Base-by-base conservation (phyloP, 2,329 filamentous ascomycete species). In the Pleurostoma richardsiae region DNA sequence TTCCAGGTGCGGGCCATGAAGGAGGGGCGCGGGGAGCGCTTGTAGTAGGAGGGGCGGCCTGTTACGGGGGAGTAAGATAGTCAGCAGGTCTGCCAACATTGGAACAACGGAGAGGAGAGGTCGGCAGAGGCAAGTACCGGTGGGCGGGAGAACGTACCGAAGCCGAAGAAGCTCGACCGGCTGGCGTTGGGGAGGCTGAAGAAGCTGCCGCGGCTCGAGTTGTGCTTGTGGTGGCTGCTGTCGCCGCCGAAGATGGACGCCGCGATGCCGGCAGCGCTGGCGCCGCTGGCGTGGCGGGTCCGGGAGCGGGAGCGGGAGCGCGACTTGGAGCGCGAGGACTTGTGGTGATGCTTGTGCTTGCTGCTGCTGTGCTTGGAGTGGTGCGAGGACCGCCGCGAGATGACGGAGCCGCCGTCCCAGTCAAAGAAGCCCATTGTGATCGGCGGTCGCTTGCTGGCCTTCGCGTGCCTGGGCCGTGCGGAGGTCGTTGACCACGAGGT, bases 11-110 rank as follows among this genome's bases (percentile, higher is more conserved):
- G 83, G 47, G 82, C 72, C 52, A 96, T 69, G 71, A 95, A 96
- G 59, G 84, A 86, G 50, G 82, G 77, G 55, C 92, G 86, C 3
- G 92, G 88, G 19, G 88, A 87, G 59, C 89, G 87, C 62, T 88
- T 88, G 69, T 90, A 91, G 62, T 87, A 85, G 39, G 79, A 80
- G 29, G 77, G 74, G 48, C 76, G 75, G 58, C 76, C 76, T 66
- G 49, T 19, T 19, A 19, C 19, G 40, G 45, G n/a, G 39, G 38
- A 27, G 33, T 2, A 36, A 36, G n/a, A 36, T 8, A 36, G 33
- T 36, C 19, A 19, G 19, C 19, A 19, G 19, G 19, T 19, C 19
- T 19, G 19, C 19, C 19, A 19, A 19, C 19, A 2, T 2, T 19
- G 19, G 19, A 19, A 19, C 19, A 19, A 19, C 19, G 19, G 19